Evolutionary conservation across 1,284 basidiomycete species (phyloP), one percentile per base, ranked within the genome.

Genomic region (Rhodotorula sp.): DNA sequence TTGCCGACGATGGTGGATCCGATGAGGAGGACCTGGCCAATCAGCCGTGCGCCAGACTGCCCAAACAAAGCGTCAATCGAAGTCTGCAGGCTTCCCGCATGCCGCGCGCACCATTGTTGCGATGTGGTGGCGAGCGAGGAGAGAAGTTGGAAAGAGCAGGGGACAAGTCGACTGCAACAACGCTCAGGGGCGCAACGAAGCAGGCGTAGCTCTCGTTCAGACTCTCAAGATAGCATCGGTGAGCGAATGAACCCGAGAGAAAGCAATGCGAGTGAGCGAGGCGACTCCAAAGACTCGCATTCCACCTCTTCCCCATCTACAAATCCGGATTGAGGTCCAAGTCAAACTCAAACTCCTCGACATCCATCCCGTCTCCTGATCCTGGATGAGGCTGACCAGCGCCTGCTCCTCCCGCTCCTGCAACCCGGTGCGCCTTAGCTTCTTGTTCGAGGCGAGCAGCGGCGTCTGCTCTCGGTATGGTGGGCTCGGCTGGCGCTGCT

Each of bases 1-100:
- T 89, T 94, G 65, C 95, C 94, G 64, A 99, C 83, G 75, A 94
- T 94, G 81, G 88, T 87, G 47, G 86, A 84, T 32, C 91, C 91
- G 53, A 89, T 86, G 49, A 94, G 81, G 64, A 92, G 82, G 71
- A 96, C 91, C 80, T 94, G 92, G 27, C 92, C 85, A 56, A 95
- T 82, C 72, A 88, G 84, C 81, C 85, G 78, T 30, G 81, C 80
- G n/a, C 80, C 70, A 39, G 76, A 76, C 76, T 77, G 57, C 9
- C 27, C 8, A 10, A 10, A 11, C 44, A 22, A 20, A 17, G 19
- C 27, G 19, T 11, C 27, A 44, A 17, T 44, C 7, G 19, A 13
- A 15, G 39, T 44, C 39, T 17, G 39, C 39, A 44, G 11, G 39
- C 39, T 44, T 44, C 39, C 39, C 39, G 39, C 4, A 17, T 17